Evolutionary conservation across 139 green algal genomes (phyloP), one percentile per base, ranked within the genome.

Genomic region (Tetradesmus obliquus): DNA sequence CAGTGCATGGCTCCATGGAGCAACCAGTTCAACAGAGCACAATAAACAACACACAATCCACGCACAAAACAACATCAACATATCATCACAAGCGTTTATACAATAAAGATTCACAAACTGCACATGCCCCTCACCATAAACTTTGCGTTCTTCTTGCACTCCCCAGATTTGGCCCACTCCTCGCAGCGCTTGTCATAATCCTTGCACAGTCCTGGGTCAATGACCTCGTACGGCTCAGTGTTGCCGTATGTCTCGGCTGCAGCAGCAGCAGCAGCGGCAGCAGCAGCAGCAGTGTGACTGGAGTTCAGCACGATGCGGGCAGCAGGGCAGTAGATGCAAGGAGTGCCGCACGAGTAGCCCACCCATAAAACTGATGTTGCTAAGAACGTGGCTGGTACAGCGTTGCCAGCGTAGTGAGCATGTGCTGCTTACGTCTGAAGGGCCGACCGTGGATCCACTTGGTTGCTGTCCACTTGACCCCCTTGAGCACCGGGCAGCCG

Each of bases 401-500:
- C 20, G 20, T 15, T 7, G 81, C 7, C 15, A 12, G 7, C 12
- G 19, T 17, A 20, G 17, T 66, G 15, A 72, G 19, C 81, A 69
- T 2, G 17, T 15, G 13, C 79, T 57, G 45, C 93, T 76, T 71
- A 95, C 93, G 24, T 84, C 91, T 86, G 88, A 95, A 95, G n/a
- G 93, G 91, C 24, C 54, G 87, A 1, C 81, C 72, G 88, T 95
- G 93, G 5, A 95, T 91, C 94, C 94, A 94, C 80, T 91, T 93
- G 81, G 96, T 98, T 83, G 95, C 95, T 5, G 95, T 97, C 95
- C 95, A 98, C 92, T 98, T 98, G 85, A 96, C 90, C 3, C 97
- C 96, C 24, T 93, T 81, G 4, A 97, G 82, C 22, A 98, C 95
- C 2, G 97, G 97, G 93, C 97, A 99, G 79, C 96, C 94, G 7